Evolutionary conservation across 2,329 filamentous ascomycete species (phyloP), one percentile per base, ranked within the genome.

Genomic region (Beauveria bassiana): DNA sequence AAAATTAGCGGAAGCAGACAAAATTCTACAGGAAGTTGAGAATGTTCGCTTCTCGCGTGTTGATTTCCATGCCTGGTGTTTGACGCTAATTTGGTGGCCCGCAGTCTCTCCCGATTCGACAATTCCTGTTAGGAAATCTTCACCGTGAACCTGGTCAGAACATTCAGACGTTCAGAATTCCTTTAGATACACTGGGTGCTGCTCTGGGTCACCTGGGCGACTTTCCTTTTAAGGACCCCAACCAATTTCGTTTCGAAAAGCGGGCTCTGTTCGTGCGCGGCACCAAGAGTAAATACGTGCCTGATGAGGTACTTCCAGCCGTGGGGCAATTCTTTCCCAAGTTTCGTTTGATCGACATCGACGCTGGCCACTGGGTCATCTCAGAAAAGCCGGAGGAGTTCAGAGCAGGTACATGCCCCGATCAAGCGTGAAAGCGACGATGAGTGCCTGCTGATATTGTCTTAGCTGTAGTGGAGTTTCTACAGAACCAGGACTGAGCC

Each of bases 111-210:
- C 78, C 86, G 0, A 88, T 99, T 66, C 87, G 95, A 2, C 93
- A 97, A 70, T 99, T 98, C 73, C 82, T 99, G 18, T 83, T 99
- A 1, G 91, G 90, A 12, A 99, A 98, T 71, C 79, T 98, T 45
- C 75, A 88, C 66, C 84, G 86, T 5, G 78, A 80, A 0, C 46
- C 67, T 9, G 75, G 72, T 18, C 76, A 80, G 56, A 78, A 82
- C 38, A 78, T 78, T 2, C 82, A 89, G 68, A 86, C 84, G 67
- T 97, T 95, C 75, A 84, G 90, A 31, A 86, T 98, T 3, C 93
- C 95, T 0, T 77, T 99, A 12, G 79, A 82, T 52, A 86, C 84
- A 3, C 78, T 99, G 0, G 86, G 81, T 4, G 79, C 81, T 53
- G 80, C 86, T 0, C 78, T 99, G 46, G 83, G 86, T 66, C 80